Evolutionary conservation across 2,329 filamentous ascomycete genomes (phyloP), one percentile per base, ranked within the genome.

Genomic region (Fusarium udum): DNA sequence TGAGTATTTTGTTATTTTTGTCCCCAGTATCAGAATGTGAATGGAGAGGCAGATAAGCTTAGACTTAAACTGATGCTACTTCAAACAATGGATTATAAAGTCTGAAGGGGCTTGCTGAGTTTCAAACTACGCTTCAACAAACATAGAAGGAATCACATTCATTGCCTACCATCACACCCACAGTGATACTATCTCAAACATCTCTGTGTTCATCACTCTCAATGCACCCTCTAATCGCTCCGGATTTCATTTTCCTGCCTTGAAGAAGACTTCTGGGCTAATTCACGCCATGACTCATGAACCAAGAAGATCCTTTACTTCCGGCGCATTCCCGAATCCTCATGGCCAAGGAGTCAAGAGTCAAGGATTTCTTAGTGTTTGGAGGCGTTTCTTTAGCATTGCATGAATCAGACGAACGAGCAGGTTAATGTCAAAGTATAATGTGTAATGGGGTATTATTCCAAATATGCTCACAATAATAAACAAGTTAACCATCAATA

Each of bases 371-470:
- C 24, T 36, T 31, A 32, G 22, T 32, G 26, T 6, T 60, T 52
- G 34, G 20, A 18, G 36, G 34, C 36, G 34, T 26, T 39, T 14
- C 24, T 18, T 42, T 31, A 26, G 26, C 20, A 43, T 20, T 24
- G 7, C 56, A 28, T 31, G 42, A 51, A 36, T 36, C 40, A 51
- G 56, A 22, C 31, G 11, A 28, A 24, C 20, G 15, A n/a, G 31
- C 26, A 60, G n/a, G 28, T 12, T 22, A 22, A 59, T n/a, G 31
- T 37, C 32, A 16, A 59, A 37, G 43, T 39, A 32, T 39, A 58
- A 70, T 63, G 58, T 76, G 72, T 73, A 75, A 67, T 72, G 65
- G 75, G 75, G 75, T 77, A 77, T 77, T 77, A 74, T 77, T 77
- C 75, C 72, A 77, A 75, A 74, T 76, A 74, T 75, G 74, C 64